These are phyloP conservation scores for Linnemannia exigua DNA, from an alignment of 192 early-diverging fungal species.

Conservation along the genomic window DNA sequence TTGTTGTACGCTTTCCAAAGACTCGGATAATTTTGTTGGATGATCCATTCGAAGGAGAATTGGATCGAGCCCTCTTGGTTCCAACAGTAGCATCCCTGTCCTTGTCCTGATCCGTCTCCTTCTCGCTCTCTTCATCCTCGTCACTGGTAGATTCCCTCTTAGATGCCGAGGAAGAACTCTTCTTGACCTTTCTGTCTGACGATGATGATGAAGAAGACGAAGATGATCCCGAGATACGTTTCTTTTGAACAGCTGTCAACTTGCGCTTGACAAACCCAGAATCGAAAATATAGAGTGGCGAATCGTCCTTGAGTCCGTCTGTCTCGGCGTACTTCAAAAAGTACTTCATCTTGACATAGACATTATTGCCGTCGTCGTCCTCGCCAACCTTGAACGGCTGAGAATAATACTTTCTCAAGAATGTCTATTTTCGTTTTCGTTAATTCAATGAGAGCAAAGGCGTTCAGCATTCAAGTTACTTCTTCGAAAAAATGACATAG, in stretches of 20 bases:
- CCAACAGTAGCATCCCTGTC: slow-evolving; percentile 11
- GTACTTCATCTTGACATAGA: slow-evolving; percentile 74
- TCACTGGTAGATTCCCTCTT: slow-evolving; percentile 10
- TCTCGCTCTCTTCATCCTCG: neutral
- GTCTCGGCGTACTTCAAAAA: slow-evolving; percentile 69
- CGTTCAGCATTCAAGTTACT: neutral
- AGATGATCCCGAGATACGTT: slow-evolving; percentile 39
- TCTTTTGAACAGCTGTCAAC: slow-evolving; percentile 42
- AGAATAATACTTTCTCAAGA: slow-evolving; percentile 65
- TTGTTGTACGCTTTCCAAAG: slow-evolving; percentile 33
- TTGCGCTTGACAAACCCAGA: slow-evolving; percentile 70
- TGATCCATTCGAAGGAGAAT: slow-evolving; percentile 19
- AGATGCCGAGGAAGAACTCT: neutral
- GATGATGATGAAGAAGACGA: slow-evolving; percentile 46
- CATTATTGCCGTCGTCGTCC: slow-evolving; percentile 79
- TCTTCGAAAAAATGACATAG: neutral
- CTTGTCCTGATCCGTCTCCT: neutral
- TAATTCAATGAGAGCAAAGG: neutral
- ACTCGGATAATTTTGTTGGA: slow-evolving; percentile 35
- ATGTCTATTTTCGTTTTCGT: slow-evolving; percentile 33
- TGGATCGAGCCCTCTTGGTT: slow-evolving; percentile 37
- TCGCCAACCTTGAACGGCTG: slow-evolving; percentile 87
- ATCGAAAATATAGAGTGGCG: slow-evolving; percentile 88
- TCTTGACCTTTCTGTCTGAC: slow-evolving; percentile 2
- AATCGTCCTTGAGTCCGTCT: slow-evolving; percentile 72